Base-by-base conservation (phyloP, 345 rosid genomes). In the Clarkia xantiana region DNA sequence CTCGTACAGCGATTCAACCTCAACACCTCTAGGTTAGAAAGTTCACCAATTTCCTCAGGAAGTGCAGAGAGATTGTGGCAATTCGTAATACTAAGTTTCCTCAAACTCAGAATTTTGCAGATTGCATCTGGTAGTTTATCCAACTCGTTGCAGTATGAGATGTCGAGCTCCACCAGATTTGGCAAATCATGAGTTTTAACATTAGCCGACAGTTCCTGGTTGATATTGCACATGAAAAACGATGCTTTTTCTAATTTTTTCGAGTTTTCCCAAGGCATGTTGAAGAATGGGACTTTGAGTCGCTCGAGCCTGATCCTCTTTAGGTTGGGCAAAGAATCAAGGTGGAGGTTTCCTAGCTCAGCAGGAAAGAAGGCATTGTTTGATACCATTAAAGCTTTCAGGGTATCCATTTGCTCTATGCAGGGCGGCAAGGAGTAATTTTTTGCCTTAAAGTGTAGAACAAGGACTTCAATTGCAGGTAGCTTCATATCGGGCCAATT, bases 281-380 rank as follows among this genome's bases (percentile, higher is more conserved):
- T 41, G 2, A 62, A 15, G 18, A 49, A 22, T 10, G 78, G 64
- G 16, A 78, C 11, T 0, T 58, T 62, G 18, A 62, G 56, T 13
- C 63, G 68, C 41, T 78, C 90, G 40, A 83, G 9, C 63, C 88
- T 74, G 17, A 82, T 70, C 51, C 93, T 76, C 62, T 62, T 80
- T 39, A 86, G 66, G 56, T 63, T 60, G 52, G 80, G 58, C 45
- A 72, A 41, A 40, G 65, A 62, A 12, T 45, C 56, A 9, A 81
- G 47, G 49, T 58, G 54, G 18, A 76, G 69, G 19, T 76, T 76
- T 36, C 53, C 54, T 19, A 87, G 2, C 54, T 64, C 66, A n/a
- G 69, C 57, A 0, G 74, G 65, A 39, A 14, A 54, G 54, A 52
- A 45, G 52, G 79, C 68, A 1, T 56, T 45, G 49, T 74, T 76